Evolutionary conservation across 2,329 filamentous ascomycete genomes (phyloP).

Genomic region (Shiraia sp.): DNA sequence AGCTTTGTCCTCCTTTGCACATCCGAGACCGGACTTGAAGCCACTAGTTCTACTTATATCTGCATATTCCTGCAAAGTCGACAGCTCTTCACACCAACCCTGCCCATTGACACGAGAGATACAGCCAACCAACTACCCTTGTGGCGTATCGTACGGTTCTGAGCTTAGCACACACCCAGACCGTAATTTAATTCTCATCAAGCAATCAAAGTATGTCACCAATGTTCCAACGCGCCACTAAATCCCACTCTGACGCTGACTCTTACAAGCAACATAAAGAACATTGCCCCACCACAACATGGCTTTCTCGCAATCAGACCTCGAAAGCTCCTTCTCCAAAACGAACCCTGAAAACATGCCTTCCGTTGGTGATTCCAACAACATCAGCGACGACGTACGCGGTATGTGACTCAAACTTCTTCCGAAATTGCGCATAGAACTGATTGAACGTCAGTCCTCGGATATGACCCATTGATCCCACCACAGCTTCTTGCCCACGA

Average conservation of each 20-base stretch:
- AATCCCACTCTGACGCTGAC: constrained; percentile 7
- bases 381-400: constrained; percentile 56
- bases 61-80: background rate
- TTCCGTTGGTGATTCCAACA: constrained; percentile 29
- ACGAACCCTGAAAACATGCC: constrained; percentile 35
- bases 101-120: too few relatives aligned
- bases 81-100: too few relatives aligned
- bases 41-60: background rate
- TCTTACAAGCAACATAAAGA: constrained; percentile 19
- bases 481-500: constrained; percentile 85
- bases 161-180: constrained; percentile 1
- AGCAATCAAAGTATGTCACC: too few relatives aligned
- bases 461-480: constrained; percentile 90
- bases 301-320: constrained; percentile 18
- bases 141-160: background rate
- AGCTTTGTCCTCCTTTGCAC: background rate
- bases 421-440: constrained; percentile 4
- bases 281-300: constrained; percentile 9
- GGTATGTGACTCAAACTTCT: constrained; percentile 40
- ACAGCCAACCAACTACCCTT: too few relatives aligned
- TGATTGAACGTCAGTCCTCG: constrained; percentile 66
- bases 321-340: constrained; percentile 11
- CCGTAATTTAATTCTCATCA: too few relatives aligned
- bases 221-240: too few relatives aligned
- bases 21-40: constrained; percentile 9